Conservation (phyloP, 2,329 filamentous ascomycete species). For the Fusarium succisae region DNA sequence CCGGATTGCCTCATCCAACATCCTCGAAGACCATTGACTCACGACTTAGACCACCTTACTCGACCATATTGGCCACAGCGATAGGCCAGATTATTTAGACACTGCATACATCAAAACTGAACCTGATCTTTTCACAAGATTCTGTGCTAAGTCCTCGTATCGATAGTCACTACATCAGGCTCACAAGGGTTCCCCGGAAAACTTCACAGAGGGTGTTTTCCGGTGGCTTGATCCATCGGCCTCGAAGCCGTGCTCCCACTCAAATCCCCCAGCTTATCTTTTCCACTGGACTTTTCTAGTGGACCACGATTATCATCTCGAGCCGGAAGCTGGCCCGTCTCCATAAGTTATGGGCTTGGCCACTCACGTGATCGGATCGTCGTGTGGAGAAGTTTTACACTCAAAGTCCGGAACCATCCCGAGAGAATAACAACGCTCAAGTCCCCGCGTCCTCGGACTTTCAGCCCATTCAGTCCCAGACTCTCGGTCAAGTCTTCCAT, state of each 20-base stretch:
- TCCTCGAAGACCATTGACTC: background rate
- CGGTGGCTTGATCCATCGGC: background rate
- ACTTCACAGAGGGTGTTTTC: background rate
- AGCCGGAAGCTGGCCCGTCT: conserved; percentile 18
- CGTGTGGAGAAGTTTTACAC: background rate
- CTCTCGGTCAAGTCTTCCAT: conserved; percentile 26
- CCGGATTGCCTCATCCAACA: background rate
- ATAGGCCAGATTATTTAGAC: background rate
- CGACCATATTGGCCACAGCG: too few species aligned
- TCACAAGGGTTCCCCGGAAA: background rate
- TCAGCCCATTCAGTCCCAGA: background rate
- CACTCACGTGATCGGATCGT: conserved; percentile 21
- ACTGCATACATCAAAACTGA: background rate
- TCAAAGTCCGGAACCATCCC: conserved; percentile 24
- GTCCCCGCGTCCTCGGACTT: conserved; percentile 22
- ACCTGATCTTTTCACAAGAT: background rate
- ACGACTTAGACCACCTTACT: background rate
- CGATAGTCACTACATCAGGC: background rate
- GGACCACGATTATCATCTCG: background rate
- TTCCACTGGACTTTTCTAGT: background rate
- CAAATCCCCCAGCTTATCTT: background rate
- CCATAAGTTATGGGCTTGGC: background rate
- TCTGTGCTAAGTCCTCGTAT: background rate
- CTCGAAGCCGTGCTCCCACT: background rate
- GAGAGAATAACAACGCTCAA: conserved; percentile 31